Conservation (phyloP, 352 stramenopile genomes). For the Phytopythium vexans region DNA sequence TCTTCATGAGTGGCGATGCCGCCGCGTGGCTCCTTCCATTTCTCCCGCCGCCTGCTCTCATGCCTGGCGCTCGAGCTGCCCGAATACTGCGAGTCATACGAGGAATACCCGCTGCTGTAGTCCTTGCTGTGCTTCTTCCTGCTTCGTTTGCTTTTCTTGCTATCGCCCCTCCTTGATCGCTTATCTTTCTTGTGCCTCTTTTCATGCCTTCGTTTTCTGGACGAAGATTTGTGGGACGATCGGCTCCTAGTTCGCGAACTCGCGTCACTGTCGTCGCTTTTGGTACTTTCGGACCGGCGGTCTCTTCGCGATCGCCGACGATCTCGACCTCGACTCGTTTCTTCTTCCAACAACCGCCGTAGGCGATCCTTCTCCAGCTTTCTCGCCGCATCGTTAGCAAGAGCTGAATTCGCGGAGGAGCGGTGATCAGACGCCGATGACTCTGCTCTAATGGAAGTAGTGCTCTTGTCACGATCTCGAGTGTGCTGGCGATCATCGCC, state of each 20-base stretch:
- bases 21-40: neutral
- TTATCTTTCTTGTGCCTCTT: constrained; percentile 17
- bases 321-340: constrained; percentile 9
- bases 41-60: neutral
- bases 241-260: constrained; percentile 1
- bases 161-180: constrained; percentile 10
- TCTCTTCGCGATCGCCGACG: neutral
- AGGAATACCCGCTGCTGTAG: neutral
- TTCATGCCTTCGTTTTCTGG: constrained; percentile 6
- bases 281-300: neutral
- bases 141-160: constrained; percentile 25
- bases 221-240: constrained; percentile 1
- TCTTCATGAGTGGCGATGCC: neutral
- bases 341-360: constrained; percentile 29
- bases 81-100: constrained; percentile 5
- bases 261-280: constrained; percentile 5
- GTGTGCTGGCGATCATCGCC: neutral
- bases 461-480: neutral
- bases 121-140: constrained; percentile 5
- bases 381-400: neutral
- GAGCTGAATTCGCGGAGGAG: no score
- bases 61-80: neutral
- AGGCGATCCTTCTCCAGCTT: constrained; percentile 29
- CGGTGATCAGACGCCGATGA: no score
- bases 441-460: no score